These are phyloP conservation scores for Alternaria sp. DNA, from an alignment of 2,329 filamentous ascomycete genomes.

Conservation along the genomic window DNA sequence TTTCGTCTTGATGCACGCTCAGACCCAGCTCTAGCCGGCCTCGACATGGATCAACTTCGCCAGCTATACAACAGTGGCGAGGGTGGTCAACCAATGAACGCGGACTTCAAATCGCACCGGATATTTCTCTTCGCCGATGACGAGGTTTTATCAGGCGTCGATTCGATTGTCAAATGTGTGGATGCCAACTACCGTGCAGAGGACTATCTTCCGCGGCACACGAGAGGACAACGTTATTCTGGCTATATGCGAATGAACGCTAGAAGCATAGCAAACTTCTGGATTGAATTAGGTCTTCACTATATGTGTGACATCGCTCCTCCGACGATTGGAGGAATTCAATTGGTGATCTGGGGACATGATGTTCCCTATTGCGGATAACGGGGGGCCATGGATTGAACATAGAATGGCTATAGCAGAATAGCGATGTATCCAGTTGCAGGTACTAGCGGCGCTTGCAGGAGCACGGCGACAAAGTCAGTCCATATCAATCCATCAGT, in stretches of 20 bases:
- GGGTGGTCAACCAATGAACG: conserved; percentile 20
- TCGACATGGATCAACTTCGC: conserved; percentile 24
- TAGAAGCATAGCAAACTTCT: conserved; percentile 9
- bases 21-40: conserved; percentile 17
- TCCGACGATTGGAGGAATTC: conserved; percentile 9
- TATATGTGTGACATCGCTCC: conserved; percentile 7
- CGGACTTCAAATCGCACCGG: conserved; percentile 10
- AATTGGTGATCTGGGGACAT: neutral
- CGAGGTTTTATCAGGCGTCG: conserved; percentile 10
- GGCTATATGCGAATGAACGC: conserved; percentile 17
- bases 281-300: neutral
- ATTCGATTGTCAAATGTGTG: conserved; percentile 16
- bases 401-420: too few relatives aligned
- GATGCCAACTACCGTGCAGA: conserved; percentile 15
- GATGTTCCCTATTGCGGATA: too few relatives aligned
- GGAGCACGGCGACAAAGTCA: too few relatives aligned
- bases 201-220: conserved; percentile 9
- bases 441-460: too few relatives aligned
- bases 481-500: too few relatives aligned
- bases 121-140: conserved; percentile 14
- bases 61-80: conserved; percentile 19
- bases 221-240: conserved; percentile 14
- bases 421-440: too few relatives aligned
- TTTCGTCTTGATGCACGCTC: conserved; percentile 27
- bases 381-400: too few relatives aligned